A percentile compares a stretch with the other conserved stretches of the same genome.
phyloP scores from a whole-genome alignment of 2,329 filamentous ascomycete genomes.

The Tricladium varicosporioides region DNA sequence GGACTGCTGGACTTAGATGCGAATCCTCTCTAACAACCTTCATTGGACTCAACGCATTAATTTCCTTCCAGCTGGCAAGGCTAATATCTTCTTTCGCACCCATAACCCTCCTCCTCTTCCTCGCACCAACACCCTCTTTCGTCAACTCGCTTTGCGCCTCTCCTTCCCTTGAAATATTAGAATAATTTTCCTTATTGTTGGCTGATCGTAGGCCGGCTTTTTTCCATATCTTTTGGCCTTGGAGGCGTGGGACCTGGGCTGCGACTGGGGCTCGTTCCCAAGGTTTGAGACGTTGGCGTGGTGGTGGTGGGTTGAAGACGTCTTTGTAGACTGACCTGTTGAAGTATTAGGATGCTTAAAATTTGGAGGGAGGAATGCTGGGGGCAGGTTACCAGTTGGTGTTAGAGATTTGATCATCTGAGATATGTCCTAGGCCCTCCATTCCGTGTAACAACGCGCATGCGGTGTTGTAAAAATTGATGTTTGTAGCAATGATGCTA shows the following conservation, averaged over 20 bases:
- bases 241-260: constrained; percentile 31
- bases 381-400: constrained; percentile 21
- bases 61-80: constrained; percentile 32
- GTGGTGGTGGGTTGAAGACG: constrained; percentile 25
- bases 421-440: constrained; percentile 9
- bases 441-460: not conserved
- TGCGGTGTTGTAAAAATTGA: not conserved
- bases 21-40: constrained; percentile 5
- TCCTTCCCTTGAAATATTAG: not conserved
- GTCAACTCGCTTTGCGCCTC: constrained; percentile 34
- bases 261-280: constrained; percentile 33
- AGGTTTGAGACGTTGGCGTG: constrained; percentile 18
- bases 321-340: constrained; percentile 32
- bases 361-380: not conserved
- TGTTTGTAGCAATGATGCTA: not conserved
- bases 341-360: not conserved
- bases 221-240: constrained; percentile 36
- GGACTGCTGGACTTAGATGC: not conserved
- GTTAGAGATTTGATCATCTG: constrained; percentile 6
- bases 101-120: constrained; percentile 36
- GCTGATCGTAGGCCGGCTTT: constrained; percentile 15
- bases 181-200: constrained; percentile 23
- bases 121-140: constrained; percentile 32
- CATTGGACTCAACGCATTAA: not conserved
- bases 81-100: constrained; percentile 34